Evolutionary conservation across 176 grass and related monocot species (phyloP).

Genomic region (Lolium multiflorum): DNA sequence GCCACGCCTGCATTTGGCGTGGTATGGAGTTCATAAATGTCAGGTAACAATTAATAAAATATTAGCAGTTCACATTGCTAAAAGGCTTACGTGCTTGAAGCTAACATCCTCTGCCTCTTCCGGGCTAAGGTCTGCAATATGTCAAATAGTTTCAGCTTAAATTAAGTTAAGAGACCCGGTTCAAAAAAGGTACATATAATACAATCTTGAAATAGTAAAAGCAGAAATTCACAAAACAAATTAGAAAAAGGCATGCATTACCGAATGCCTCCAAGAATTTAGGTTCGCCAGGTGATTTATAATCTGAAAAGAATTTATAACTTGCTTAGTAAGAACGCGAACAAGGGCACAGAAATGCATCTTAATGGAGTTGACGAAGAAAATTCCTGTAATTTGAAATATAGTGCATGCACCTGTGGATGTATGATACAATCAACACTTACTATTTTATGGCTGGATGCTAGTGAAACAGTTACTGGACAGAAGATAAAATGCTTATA

Average conservation of each 20-base stretch:
- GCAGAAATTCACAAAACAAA: not conserved
- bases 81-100: slow-evolving; percentile 87
- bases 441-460: too few species aligned
- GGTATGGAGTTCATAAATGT: slow-evolving; percentile 24
- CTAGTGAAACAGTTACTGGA: too few species aligned
- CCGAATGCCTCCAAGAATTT: slow-evolving; percentile 97
- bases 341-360: not conserved
- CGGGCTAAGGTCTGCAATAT: slow-evolving; percentile 83
- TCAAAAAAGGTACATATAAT: slow-evolving; percentile 28
- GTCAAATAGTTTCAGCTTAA: slow-evolving; percentile 42
- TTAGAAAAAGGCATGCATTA: slow-evolving; percentile 45
- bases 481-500: not conserved
- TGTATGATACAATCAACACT: not conserved
- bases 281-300: slow-evolving; percentile 94
- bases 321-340: slow-evolving; percentile 35
- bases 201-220: slow-evolving; percentile 25
- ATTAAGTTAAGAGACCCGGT: slow-evolving; percentile 4
- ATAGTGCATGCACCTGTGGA: slow-evolving; percentile 12
- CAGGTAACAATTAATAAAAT: slow-evolving; percentile 27
- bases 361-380: not conserved
- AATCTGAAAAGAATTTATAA: slow-evolving; percentile 65
- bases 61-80: slow-evolving; percentile 34
- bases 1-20: slow-evolving; percentile 69
- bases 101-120: slow-evolving; percentile 93
- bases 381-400: not conserved